Evolutionary conservation across 768 basidiomycete species (phyloP).

Genomic region (Punctularia strigosozonata): DNA sequence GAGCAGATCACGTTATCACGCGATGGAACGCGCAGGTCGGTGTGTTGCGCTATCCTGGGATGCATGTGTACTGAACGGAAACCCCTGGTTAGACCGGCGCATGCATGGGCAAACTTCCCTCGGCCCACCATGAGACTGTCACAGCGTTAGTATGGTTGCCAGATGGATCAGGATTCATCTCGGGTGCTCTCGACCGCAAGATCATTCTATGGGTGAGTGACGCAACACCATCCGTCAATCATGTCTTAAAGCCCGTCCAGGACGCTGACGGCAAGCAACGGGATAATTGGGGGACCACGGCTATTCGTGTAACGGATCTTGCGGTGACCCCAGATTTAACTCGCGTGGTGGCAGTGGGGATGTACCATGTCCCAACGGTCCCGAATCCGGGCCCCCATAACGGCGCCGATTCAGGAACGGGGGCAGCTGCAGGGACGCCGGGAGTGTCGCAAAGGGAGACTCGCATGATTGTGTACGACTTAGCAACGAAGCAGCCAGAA

Average conservation of each 20-base stretch:
- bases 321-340: slow-evolving; percentile 77
- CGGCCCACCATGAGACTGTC: slow-evolving; percentile 72
- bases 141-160: slow-evolving; percentile 83
- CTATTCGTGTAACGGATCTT: slow-evolving; percentile 80
- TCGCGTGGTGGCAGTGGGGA: slow-evolving; percentile 77
- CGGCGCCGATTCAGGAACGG: no score
- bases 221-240: slow-evolving; percentile 4
- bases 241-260: slow-evolving; percentile 31
- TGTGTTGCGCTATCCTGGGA: no score
- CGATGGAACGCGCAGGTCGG: slow-evolving; percentile 84
- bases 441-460: slow-evolving; percentile 32
- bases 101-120: slow-evolving; percentile 50
- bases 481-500: slow-evolving; percentile 54
- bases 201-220: slow-evolving; percentile 70
- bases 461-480: slow-evolving; percentile 67
- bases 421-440: slow-evolving; percentile 11
- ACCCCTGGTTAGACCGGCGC: slow-evolving; percentile 60
- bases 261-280: slow-evolving; percentile 60
- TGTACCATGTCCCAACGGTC: slow-evolving; percentile 35
- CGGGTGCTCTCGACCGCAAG: slow-evolving; percentile 76
- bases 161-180: slow-evolving; percentile 83
- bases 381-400: no score
- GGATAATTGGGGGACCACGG: slow-evolving; percentile 55
- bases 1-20: slow-evolving; percentile 70
- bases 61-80: no score